These are phyloP conservation scores for Penicillium diatomitis DNA, from an alignment of 495 filamentous ascomycete genomes.

Conservation along the genomic window DNA sequence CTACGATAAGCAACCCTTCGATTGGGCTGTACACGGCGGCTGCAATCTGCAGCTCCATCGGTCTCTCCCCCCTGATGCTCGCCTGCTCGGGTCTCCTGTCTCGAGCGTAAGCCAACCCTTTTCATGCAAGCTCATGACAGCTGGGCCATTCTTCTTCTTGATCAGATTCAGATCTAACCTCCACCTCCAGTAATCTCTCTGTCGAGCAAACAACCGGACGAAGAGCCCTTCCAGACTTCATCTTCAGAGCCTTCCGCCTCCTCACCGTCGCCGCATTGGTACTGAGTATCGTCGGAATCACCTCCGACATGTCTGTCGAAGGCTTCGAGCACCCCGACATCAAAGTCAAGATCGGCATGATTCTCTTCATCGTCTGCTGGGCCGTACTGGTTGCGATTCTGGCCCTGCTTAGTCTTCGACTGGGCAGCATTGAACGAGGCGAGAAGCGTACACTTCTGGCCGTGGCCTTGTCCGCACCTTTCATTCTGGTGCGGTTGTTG, in stretches of 20 bases:
- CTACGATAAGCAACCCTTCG: conserved; percentile 23
- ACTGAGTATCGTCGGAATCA: conserved; percentile 17
- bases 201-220: conserved; percentile 10
- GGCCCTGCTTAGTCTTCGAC: conserved; percentile 6
- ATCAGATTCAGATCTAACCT: too few species aligned
- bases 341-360: conserved; percentile 17
- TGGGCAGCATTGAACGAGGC: conserved; percentile 12
- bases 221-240: conserved; percentile 9
- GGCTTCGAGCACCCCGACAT: conserved; percentile 9
- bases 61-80: conserved; percentile 20
- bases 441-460: conserved; percentile 30
- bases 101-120: conserved; percentile 16
- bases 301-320: conserved; percentile 10
- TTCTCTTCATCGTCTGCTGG: conserved; percentile 21
- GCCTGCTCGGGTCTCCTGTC: conserved; percentile 17
- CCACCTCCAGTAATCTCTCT: conserved; percentile 10
- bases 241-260: conserved; percentile 12
- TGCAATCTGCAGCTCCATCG: conserved; percentile 20
- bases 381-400: conserved; percentile 15
- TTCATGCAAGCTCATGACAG: not conserved
- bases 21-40: conserved; percentile 14
- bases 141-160: too few species aligned
- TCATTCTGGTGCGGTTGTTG: conserved; percentile 33
- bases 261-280: conserved; percentile 13
- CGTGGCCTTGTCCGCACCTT: conserved; percentile 22